Evolutionary conservation across 1,284 basidiomycete species (phyloP).

Genomic region (Leccinum laetum): DNA sequence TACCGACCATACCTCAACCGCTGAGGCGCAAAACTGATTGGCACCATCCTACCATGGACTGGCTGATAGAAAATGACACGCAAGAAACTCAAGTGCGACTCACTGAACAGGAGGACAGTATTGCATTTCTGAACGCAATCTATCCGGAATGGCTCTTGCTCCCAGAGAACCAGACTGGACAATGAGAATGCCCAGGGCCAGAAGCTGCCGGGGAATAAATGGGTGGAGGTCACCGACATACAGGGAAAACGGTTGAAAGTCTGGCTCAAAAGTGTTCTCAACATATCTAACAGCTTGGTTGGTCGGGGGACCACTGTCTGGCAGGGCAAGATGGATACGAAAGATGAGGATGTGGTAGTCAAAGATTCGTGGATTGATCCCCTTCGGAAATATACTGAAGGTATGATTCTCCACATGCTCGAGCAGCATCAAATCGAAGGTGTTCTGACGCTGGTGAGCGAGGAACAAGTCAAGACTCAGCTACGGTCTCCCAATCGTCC

Average conservation of each 20-base stretch:
- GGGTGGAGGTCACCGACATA: neutral
- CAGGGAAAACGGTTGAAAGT: neutral
- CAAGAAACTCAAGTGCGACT: neutral
- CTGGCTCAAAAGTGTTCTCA: neutral
- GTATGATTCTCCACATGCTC: conserved; percentile 5
- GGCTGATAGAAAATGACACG: neutral
- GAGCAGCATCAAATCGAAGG: neutral
- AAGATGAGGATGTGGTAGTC: neutral
- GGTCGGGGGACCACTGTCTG: conserved; percentile 3
- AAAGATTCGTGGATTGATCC: conserved; percentile 4
- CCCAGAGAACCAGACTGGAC: too few relatives aligned
- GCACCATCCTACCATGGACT: neutral
- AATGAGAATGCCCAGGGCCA: neutral
- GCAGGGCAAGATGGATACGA: neutral
- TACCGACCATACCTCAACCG: neutral
- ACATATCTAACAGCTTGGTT: conserved; percentile 4
- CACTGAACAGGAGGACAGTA: neutral
- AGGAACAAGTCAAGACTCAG: conserved; percentile 7
- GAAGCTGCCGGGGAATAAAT: neutral
- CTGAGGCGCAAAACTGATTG: neutral
- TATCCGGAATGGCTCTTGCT: neutral
- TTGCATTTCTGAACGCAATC: neutral
- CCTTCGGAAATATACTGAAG: conserved; percentile 8
- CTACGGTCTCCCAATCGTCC: neutral
- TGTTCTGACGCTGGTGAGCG: neutral